phyloP scores from a whole-genome alignment of 2,329 filamentous ascomycete species.

The Hypoxylon rubiginosum region DNA sequence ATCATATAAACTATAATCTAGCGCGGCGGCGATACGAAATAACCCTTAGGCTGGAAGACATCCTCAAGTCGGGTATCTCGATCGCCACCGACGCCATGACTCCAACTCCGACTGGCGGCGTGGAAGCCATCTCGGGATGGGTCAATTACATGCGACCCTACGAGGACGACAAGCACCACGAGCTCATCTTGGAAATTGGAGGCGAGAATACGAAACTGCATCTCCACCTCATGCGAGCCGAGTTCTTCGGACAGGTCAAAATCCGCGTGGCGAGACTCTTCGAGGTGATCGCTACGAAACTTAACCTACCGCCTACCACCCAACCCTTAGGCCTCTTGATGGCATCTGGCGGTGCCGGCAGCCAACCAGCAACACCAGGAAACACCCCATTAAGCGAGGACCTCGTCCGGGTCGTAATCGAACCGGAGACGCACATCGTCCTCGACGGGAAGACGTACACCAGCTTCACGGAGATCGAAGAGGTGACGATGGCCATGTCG shows the following conservation, averaged over 20 bases:
- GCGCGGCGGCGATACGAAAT: slow-evolving; percentile 79
- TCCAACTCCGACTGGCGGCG: slow-evolving; percentile 45
- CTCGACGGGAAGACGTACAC: slow-evolving; percentile 69
- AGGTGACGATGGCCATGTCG: slow-evolving; percentile 48
- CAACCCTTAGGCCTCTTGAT: slow-evolving; percentile 76
- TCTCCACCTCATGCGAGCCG: slow-evolving; percentile 66
- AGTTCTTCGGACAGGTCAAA: slow-evolving; percentile 80
- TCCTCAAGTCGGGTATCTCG: slow-evolving; percentile 87
- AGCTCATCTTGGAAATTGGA: slow-evolving; percentile 85
- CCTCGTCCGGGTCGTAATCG: slow-evolving; percentile 74
- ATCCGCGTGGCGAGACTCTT: slow-evolving; percentile 79
- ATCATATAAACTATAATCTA: slow-evolving; percentile 81
- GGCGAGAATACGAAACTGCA: slow-evolving; percentile 68
- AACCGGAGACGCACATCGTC: slow-evolving; percentile 68
- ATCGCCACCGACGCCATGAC: slow-evolving; percentile 65
- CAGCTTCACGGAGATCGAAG: slow-evolving; percentile 49
- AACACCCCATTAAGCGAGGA: slow-evolving; percentile 79
- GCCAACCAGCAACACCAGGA: slow-evolving; percentile 74
- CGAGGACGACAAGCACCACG: slow-evolving; percentile 79
- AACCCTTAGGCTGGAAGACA: slow-evolving; percentile 81
- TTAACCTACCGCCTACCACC: slow-evolving; percentile 73
- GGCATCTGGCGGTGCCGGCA: slow-evolving; percentile 71
- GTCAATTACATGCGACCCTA: slow-evolving; percentile 88
- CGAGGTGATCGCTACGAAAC: slow-evolving; percentile 84
- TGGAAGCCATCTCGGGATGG: slow-evolving; percentile 60